phyloP scores from a whole-genome alignment of 2,329 filamentous ascomycete species.

The Exophiala xenobiotica region DNA sequence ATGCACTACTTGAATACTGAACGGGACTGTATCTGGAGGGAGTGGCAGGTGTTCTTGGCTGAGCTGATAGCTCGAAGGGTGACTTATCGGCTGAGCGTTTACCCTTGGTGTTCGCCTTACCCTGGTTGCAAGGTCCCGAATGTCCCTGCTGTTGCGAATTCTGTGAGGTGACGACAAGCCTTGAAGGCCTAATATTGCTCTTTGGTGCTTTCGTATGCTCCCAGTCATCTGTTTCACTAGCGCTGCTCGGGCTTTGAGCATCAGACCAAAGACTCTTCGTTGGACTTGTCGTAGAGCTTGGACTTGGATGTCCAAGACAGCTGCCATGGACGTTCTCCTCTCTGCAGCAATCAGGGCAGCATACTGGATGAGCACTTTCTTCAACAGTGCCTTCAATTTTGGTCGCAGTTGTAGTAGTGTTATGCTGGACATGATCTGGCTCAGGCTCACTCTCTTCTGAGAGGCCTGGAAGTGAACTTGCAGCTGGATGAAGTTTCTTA shows the following conservation, averaged over 20 bases:
- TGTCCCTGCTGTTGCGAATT: too few relatives aligned
- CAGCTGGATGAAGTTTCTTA: slow-evolving; percentile 13
- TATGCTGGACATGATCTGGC: not conserved
- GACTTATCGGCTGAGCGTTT: not conserved
- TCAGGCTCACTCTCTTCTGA: slow-evolving; percentile 8
- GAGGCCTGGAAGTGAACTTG: slow-evolving; percentile 15
- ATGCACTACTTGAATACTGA: not conserved
- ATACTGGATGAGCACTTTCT: slow-evolving; percentile 23
- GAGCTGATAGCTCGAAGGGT: slow-evolving; percentile 8
- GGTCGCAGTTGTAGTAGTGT: not conserved
- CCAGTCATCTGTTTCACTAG: slow-evolving; percentile 9
- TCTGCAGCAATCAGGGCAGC: slow-evolving; percentile 30
- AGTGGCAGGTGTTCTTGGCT: slow-evolving; percentile 4
- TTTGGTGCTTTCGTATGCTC: not conserved
- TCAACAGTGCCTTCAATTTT: slow-evolving; percentile 5
- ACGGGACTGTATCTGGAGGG: not conserved
- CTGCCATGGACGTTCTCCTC: slow-evolving; percentile 28
- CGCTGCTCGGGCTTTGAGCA: slow-evolving; percentile 13
- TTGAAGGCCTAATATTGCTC: not conserved
- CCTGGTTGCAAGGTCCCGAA: too few relatives aligned
- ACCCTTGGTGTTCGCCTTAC: too few relatives aligned
- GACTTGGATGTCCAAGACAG: slow-evolving; percentile 30
- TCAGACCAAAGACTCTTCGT: slow-evolving; percentile 19
- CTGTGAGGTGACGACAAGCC: too few relatives aligned
- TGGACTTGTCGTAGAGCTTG: slow-evolving; percentile 12